A percentile compares a stretch with the other conserved stretches of the same genome.
Conservation (phyloP, 1,284 basidiomycete species). For the Pterula multifida region DNA sequence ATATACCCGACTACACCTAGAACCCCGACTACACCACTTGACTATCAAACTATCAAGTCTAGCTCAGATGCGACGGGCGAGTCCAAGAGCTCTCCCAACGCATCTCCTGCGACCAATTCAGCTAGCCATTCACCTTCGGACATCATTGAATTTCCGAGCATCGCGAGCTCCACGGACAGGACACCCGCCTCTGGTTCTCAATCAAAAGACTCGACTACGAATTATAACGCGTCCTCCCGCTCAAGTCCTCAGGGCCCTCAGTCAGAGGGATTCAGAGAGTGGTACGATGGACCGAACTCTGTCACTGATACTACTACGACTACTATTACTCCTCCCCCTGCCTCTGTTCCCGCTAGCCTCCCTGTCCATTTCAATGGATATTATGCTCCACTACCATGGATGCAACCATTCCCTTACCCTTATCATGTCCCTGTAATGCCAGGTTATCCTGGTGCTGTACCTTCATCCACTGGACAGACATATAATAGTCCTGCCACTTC, state of each 20-base stretch:
- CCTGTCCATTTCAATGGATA: conserved; percentile 30
- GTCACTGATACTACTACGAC: conserved; percentile 18
- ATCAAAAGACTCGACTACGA: background rate
- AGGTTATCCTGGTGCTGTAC: conserved; percentile 15
- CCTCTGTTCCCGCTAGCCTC: conserved; percentile 18
- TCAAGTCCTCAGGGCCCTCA: conserved; percentile 6
- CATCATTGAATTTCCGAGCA: background rate
- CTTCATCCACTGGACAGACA: conserved; percentile 13
- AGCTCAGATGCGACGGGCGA: too few species aligned
- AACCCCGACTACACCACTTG: background rate
- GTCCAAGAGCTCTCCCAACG: background rate
- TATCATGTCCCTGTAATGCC: conserved; percentile 32
- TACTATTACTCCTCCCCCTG: conserved; percentile 14
- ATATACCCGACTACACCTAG: background rate
- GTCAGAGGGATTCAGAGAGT: conserved; percentile 23
- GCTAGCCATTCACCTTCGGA: conserved; percentile 1
- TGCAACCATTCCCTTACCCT: conserved; percentile 36
- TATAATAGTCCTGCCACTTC: conserved; percentile 23
- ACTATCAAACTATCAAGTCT: conserved; percentile 3
- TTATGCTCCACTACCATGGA: conserved; percentile 40
- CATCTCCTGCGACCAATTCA: background rate
- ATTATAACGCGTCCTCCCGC: background rate
- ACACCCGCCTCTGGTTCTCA: background rate
- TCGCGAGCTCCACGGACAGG: conserved; percentile 8
- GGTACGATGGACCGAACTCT: conserved; percentile 22